Base-by-base conservation (phyloP, 1,284 basidiomycete genomes). In the Malassezia dermatis region DNA sequence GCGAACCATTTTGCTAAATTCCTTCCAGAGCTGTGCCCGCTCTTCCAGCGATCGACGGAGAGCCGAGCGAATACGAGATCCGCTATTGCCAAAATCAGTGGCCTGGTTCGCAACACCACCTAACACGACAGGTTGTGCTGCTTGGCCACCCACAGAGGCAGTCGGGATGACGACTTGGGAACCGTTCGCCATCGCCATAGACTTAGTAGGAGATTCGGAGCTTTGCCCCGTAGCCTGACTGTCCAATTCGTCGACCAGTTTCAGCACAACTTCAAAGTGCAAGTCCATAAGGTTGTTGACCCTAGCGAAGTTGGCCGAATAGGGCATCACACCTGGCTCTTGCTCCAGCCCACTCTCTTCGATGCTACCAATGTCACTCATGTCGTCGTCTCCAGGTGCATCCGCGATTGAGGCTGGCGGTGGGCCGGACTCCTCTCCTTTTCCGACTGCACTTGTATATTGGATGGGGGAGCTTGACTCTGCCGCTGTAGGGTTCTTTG, bases 191-290 rank as follows among this genome's bases (percentile, higher is more conserved):
- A 17, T 19, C 13, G 51, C 13, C 12, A 50, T 55, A 27, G 63
- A 43, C 26, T 27, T 24, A 4, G 30, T 30, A 8, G 44, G 5
- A 3, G 37, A 6, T 10, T 5, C 37, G 2, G 37, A 19, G 19
- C 19, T 10, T 1, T 39, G n/a, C 4, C 8, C 11, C 2, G 37
- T 2, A 1, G 37, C 19, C 1, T 39, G 19, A 4, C 28, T 39
- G 12, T 48, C 67, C 35, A 85, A 71, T 19, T 81, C 80, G 5
- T 78, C 70, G 15, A 89, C 75, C 13, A 94, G 78, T 64, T 87
- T 84, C 13, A 80, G 66, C 0, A 84, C 84, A 34, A 89, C 78
- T 58, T 91, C 88, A 63, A 89, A 77, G 75, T 93, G 88, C 4
- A 88, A 84, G 17, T 83, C 79, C 17, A 83, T 79, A 8, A 85